These are phyloP conservation scores for Fusarium fracticaudum DNA, from an alignment of 2,329 filamentous ascomycete species.

Conservation along the genomic window DNA sequence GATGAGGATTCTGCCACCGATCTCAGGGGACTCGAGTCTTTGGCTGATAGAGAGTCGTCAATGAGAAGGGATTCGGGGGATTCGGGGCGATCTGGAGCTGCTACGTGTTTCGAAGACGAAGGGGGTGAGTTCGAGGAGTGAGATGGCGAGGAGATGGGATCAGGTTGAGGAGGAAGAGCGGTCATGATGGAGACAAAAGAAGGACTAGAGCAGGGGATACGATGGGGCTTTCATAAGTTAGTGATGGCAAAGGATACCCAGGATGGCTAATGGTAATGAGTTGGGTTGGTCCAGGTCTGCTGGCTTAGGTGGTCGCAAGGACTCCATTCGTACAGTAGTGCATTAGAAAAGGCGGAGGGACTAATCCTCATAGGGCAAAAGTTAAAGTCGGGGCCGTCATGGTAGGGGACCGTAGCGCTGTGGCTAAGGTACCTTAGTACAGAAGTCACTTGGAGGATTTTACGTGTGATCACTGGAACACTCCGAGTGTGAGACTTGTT, in stretches of 20 bases:
- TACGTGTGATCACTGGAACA: conserved; percentile 21
- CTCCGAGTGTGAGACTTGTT: conserved; percentile 9
- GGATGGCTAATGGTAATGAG: conserved; percentile 17
- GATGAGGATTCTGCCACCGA: conserved; percentile 15
- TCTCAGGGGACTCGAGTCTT: conserved; percentile 5
- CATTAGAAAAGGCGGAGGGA: conserved; percentile 31
- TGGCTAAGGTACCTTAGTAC: conserved; percentile 1
- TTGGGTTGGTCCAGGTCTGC: conserved; percentile 14
- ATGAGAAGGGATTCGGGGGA: conserved; percentile 20
- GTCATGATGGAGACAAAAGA: conserved; percentile 37
- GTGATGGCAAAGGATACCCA: conserved; percentile 18
- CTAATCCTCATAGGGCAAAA: conserved; percentile 27
- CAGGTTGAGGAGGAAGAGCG: conserved; percentile 34
- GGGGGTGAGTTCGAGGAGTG: conserved; percentile 16
- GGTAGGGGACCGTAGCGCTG: conserved; percentile 24
- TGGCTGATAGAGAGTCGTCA: conserved; percentile 9
- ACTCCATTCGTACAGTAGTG: conserved; percentile 33
- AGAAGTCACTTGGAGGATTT: conserved; percentile 8
- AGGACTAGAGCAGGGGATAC: conserved; percentile 35
- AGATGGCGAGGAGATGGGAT: conserved; percentile 22
- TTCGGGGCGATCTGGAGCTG: conserved; percentile 15
- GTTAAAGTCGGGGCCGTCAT: conserved; percentile 27
- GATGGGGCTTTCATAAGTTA: conserved; percentile 39
- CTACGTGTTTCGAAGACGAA: conserved; percentile 10
- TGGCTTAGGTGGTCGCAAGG: conserved; percentile 32